These are phyloP conservation scores for Ustilago shanxiensis DNA, from an alignment of 1,284 basidiomycete genomes.

Conservation along the genomic window DNA sequence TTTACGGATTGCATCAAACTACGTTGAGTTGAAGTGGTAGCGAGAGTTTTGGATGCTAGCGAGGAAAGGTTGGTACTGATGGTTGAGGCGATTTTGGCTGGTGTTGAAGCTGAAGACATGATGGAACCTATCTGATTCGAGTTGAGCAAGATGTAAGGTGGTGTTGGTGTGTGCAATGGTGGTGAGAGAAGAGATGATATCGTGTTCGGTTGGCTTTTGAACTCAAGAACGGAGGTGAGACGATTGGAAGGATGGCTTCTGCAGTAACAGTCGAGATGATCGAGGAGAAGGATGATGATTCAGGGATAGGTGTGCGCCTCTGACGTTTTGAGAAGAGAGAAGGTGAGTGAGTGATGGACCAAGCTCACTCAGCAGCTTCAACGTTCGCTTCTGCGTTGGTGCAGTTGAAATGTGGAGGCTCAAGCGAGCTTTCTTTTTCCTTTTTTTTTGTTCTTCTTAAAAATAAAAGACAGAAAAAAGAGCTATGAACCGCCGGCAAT, in stretches of 20 bases:
- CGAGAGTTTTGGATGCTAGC: conserved; percentile 16
- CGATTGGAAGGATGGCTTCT: background rate
- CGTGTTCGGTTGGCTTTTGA: background rate
- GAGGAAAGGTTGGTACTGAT: conserved; percentile 18
- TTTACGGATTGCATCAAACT: conserved; percentile 72
- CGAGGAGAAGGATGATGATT: conserved; percentile 10
- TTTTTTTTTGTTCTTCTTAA: too few species aligned
- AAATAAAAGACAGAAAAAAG: background rate
- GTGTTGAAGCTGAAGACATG: conserved; percentile 32
- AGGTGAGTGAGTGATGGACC: background rate
- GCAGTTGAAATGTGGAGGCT: conserved; percentile 46
- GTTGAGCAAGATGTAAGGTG: background rate
- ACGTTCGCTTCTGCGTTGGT: too few species aligned
- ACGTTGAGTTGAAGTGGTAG: conserved; percentile 14
- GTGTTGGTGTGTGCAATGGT: too few species aligned
- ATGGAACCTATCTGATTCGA: background rate
- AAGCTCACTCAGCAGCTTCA: conserved; percentile 32
- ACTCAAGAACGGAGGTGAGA: background rate
- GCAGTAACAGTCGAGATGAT: background rate
- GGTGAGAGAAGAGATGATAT: too few species aligned
- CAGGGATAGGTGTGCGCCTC: conserved; percentile 4
- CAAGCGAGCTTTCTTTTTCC: too few species aligned
- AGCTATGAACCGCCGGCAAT: background rate
- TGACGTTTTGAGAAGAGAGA: background rate
- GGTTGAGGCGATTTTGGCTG: conserved; percentile 21